phyloP scores from a whole-genome alignment of 1,139 yeast species.

The Debaryomyces fabryi region DNA sequence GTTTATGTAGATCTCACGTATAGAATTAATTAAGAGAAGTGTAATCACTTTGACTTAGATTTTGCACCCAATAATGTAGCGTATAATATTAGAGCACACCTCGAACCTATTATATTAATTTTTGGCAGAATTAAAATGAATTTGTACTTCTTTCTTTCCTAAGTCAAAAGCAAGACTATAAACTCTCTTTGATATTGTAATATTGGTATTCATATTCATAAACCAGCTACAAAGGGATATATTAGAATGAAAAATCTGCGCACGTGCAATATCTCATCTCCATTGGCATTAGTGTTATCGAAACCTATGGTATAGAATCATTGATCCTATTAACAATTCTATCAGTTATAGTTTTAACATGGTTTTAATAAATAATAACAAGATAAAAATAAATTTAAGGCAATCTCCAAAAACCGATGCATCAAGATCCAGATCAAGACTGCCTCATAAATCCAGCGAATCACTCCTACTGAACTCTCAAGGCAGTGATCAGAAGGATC shows the following conservation, averaged over 20 bases:
- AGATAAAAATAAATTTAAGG: constrained; percentile 7
- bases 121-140: too few species aligned
- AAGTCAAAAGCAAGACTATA: too few species aligned
- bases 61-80: too few species aligned
- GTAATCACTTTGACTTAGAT: too few species aligned
- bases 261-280: constrained; percentile 7
- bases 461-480: not conserved
- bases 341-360: not conserved
- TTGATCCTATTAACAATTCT: not conserved
- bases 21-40: too few species aligned
- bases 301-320: not conserved
- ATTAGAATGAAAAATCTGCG: not conserved
- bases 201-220: not conserved
- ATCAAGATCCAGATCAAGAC: constrained; percentile 26
- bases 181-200: too few species aligned
- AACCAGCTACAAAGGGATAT: not conserved
- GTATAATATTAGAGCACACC: too few species aligned
- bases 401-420: not conserved
- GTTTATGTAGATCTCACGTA: too few species aligned
- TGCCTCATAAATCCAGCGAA: constrained; percentile 18
- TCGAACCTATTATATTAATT: too few species aligned
- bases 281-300: not conserved
- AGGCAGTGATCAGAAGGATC: not conserved
- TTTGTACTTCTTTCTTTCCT: too few species aligned
- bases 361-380: not conserved